Conservation (phyloP, 371 early-diverging fungal genomes). For the Racocetra persica region DNA sequence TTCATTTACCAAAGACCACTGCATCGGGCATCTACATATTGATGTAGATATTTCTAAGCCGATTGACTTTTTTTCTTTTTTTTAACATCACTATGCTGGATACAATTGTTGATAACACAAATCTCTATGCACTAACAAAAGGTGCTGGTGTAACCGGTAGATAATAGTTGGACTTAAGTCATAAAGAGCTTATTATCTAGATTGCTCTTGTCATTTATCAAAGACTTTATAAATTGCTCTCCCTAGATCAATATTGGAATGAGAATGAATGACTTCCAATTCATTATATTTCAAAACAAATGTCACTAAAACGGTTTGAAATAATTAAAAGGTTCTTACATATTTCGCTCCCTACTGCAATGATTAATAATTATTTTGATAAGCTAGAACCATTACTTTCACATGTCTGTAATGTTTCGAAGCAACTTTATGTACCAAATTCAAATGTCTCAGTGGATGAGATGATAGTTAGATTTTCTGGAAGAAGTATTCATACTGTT, state of each 20-base stretch:
- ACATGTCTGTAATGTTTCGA: slow-evolving; percentile 12
- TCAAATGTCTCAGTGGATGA: slow-evolving; percentile 33
- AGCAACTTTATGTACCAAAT: slow-evolving; percentile 37
- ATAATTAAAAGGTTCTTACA: neutral
- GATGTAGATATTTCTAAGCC: neutral
- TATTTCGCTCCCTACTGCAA: neutral
- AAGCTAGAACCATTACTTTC: slow-evolving; percentile 39
- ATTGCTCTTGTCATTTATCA: neutral
- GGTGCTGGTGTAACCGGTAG: too few species aligned
- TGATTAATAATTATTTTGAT: slow-evolving; percentile 5
- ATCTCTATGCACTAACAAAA: too few species aligned
- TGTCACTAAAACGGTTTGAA: too few species aligned
- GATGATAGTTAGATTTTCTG: slow-evolving; percentile 46
- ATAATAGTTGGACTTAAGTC: too few species aligned
- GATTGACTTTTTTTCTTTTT: too few species aligned
- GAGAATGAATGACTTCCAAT: neutral
- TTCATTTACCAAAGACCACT: neutral
- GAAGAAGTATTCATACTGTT: slow-evolving; percentile 27
- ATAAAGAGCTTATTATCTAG: neutral
- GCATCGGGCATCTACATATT: neutral
- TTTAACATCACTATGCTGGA: too few species aligned
- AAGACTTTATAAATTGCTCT: neutral
- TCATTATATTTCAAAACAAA: slow-evolving; percentile 25
- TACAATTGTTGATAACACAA: too few species aligned
- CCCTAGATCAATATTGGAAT: slow-evolving; percentile 10